Evolutionary conservation across 106 monocot genomes (phyloP), one percentile per base, ranked within the genome.

Genomic region (Acorus gramineus): DNA sequence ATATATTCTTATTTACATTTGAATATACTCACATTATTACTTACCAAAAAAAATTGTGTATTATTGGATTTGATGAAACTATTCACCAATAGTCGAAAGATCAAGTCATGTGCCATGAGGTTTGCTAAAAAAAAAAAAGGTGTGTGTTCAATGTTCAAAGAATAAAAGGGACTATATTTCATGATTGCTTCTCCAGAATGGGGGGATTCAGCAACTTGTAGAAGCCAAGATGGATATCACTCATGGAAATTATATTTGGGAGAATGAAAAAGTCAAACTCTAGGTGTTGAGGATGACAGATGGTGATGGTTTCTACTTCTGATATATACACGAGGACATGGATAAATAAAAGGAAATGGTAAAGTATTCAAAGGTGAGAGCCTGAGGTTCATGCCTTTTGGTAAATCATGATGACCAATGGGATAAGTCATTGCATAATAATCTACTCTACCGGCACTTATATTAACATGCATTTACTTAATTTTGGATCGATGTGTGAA

Each of bases 221-320:
- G 10, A 10, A 55, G n/a, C 3, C 0, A 55, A 7, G 55, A 55
- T n/a, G 55, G 55, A 55, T 12, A 55, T 12, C 4, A 55, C 12
- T n/a, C 55, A 55, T n/a, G 55, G 55, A 11, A 55, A 55, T 55
- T 6, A 9, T n/a, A n/a, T 55, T 55, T 55, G 55, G 55, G 55
- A 55, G 10, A 11, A 3, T 55, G 55, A 4, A 9, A 5, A 10
- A 55, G 10, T 4, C n/a, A 55, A 55, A 2, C 55, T 55, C 55
- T 55, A n/a, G 0, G 55, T 55, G 55, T 10, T 55, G 12, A 6
- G 55, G 10, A 55, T 55, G 55, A 12, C 1, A 11, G 55, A 11
- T 55, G 55, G 10, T 55, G 55, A 55, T 55, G 55, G 5, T 12
- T 55, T 28, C 55, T 3, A 55, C 55, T 8, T 7, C 0, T 9